phyloP scores from a whole-genome alignment of 305 asterid genomes.

The Solanum aculeatissimum region DNA sequence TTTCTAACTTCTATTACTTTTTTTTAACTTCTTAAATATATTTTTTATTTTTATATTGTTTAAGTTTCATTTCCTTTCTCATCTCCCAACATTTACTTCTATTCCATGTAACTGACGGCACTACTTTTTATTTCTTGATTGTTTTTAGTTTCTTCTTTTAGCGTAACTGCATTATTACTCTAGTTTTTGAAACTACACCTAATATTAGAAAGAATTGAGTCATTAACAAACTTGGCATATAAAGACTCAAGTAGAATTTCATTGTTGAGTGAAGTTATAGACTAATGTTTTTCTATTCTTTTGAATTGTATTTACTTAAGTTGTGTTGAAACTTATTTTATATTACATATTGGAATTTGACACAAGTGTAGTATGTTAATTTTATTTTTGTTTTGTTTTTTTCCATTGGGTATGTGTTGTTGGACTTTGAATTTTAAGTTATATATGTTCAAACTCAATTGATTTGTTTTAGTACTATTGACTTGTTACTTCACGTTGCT shows the following conservation, averaged over 20 bases:
- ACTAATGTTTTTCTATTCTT: not conserved
- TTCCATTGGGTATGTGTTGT: too few relatives aligned
- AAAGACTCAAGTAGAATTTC: not conserved
- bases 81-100: not conserved
- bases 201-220: not conserved
- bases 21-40: not conserved
- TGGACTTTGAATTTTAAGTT: not conserved
- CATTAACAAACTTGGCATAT: not conserved
- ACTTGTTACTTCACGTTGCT: not conserved
- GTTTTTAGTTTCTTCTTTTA: not conserved
- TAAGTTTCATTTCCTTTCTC: not conserved
- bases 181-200: not conserved
- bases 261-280: not conserved
- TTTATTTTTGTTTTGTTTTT: not conserved
- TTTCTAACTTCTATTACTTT: not conserved
- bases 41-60: not conserved
- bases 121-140: not conserved
- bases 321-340: not conserved
- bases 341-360: not conserved
- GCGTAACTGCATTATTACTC: not conserved
- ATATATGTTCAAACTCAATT: not conserved
- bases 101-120: not conserved
- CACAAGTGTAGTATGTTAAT: not conserved
- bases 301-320: not conserved
- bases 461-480: not conserved